Base-by-base conservation (phyloP, 2,329 filamentous ascomycete species). In the Magnaporthiopsis incrustans region DNA sequence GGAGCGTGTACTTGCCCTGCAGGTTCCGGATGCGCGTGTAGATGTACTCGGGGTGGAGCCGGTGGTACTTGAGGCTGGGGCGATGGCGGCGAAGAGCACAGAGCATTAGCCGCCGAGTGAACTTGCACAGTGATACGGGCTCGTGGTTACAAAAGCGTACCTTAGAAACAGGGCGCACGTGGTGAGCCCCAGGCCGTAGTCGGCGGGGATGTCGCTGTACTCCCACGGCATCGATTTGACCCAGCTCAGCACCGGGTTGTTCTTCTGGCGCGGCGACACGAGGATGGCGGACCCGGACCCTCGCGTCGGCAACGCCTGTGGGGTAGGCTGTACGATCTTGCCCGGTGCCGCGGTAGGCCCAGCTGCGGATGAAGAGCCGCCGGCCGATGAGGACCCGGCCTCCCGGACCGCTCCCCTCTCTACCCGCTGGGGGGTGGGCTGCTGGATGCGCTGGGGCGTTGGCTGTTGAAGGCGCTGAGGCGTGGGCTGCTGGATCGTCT, bases 11-110 rank as follows among this genome's bases (percentile, higher is more conserved):
- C 77, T 90, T 91, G 62, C 90, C 91, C 62, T 90, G 90, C 5
- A 99, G 81, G 61, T 88, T 86, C 63, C 90, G 89, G 69, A 99
- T 96, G 65, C 95, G 89, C 30, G 89, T 92, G 79, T 98, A 98
- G 71, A 99, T 92, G 79, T 99, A 99, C 77, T 99, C 95, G 0
- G 95, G 95, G 73, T 99, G 95, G 63, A 99, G 83, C 33, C 94
- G 91, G 76, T 99, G 95, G 76, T 99, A 99, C 76, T 98, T 99
- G 64, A 99, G 84, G 60, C 91, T 82, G 64, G 11, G 27, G 7
- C n/a, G n/a, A n/a, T n/a, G 57, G 27, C 18, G 10, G n/a, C 15
- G 50, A 25, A 38, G 14, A 18, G 22, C n/a, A 27, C 12, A 38
- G 38, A 26, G 22, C 22, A 53, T 44, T 12, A 44, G 26, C 22